phyloP scores from a whole-genome alignment of 2,329 filamentous ascomycete species.

The Camptophora hylomeconis region DNA sequence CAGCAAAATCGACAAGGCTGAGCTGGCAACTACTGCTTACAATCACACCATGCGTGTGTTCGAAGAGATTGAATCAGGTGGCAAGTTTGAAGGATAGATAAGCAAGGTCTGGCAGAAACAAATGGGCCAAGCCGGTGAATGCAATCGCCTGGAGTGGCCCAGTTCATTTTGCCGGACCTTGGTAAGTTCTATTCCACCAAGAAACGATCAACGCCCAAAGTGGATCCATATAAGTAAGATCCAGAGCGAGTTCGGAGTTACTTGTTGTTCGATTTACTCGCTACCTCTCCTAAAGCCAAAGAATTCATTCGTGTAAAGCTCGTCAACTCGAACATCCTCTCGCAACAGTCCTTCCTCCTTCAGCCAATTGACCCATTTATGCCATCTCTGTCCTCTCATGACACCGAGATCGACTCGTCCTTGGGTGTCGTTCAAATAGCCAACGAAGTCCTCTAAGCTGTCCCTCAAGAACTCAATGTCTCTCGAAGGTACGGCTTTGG shows the following conservation, averaged over 20 bases:
- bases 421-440: not conserved
- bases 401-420: not conserved
- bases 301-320: constrained; percentile 1
- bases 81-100: no score
- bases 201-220: no score
- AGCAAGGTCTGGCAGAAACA: no score
- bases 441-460: not conserved
- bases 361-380: not conserved
- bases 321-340: not conserved
- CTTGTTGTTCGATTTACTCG: no score
- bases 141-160: no score
- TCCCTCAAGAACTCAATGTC: not conserved
- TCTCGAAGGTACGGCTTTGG: not conserved
- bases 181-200: no score
- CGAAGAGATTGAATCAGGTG: constrained; percentile 15
- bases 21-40: constrained; percentile 13
- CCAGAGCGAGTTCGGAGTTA: no score
- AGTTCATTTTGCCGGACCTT: no score
- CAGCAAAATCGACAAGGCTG: constrained; percentile 12
- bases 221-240: no score
- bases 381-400: constrained; percentile 1
- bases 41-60: constrained; percentile 17
- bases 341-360: not conserved
- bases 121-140: no score
- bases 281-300: no score